phyloP scores from a whole-genome alignment of 495 filamentous ascomycete genomes.

The Daldinia caldariorum region DNA sequence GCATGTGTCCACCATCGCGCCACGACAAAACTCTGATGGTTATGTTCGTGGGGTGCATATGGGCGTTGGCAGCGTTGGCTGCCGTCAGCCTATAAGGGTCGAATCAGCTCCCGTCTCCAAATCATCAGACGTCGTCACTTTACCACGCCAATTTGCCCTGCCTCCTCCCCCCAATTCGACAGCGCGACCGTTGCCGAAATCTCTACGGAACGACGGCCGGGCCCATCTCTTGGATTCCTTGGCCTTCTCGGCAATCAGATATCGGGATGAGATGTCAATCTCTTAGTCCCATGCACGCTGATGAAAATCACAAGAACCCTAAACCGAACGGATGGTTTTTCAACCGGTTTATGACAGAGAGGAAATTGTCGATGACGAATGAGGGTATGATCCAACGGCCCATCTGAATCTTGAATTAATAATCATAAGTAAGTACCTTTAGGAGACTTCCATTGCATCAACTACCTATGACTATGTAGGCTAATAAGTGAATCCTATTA shows the following conservation, averaged over 20 bases:
- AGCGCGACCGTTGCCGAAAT: constrained; percentile 15
- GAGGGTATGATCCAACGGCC: not conserved
- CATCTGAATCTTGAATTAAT: not conserved
- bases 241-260: constrained; percentile 34
- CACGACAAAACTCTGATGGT: constrained; percentile 18
- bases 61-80: constrained; percentile 29
- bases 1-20: constrained; percentile 26
- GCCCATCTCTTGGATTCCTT: constrained; percentile 35
- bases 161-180: not conserved
- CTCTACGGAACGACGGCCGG: constrained; percentile 13
- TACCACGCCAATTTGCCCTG: constrained; percentile 18
- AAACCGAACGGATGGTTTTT: not conserved
- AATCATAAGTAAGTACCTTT: not conserved
- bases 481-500: not conserved
- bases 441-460: not conserved
- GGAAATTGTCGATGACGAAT: not conserved
- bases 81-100: constrained; percentile 34
- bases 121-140: constrained; percentile 21
- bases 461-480: not conserved
- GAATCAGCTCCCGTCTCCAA: constrained; percentile 26
- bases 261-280: constrained; percentile 1
- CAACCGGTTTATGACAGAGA: not conserved
- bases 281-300: not conserved
- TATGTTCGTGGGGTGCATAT: constrained; percentile 41
- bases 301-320: not conserved